A percentile compares a stretch with the other conserved stretches of the same genome.
These are phyloP conservation scores for Fusarium sarcochroum DNA, from an alignment of 2,329 filamentous ascomycete species.

Conservation along the genomic window DNA sequence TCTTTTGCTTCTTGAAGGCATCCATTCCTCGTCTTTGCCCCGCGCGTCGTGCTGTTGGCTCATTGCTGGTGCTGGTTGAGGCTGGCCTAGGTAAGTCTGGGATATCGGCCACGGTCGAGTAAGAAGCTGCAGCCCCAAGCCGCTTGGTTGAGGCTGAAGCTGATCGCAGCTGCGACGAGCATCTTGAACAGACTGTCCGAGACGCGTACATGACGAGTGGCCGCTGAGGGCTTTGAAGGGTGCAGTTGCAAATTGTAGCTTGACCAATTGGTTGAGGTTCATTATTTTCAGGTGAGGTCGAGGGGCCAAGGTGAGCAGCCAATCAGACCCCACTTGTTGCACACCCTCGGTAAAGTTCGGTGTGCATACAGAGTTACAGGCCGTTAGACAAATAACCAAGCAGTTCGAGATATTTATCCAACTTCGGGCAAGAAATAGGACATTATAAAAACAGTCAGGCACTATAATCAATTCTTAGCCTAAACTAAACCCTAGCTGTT, in stretches of 20 bases:
- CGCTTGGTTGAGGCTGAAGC: conserved; percentile 32
- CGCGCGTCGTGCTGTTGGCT: background rate
- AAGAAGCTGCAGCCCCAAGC: conserved; percentile 42
- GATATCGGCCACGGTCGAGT: conserved; percentile 44
- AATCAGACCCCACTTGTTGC: conserved; percentile 26
- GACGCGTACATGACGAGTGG: conserved; percentile 53
- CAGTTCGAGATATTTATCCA: no score
- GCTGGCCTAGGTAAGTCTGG: conserved; percentile 15
- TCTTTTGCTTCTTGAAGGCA: conserved; percentile 19
- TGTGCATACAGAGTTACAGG: conserved; percentile 18
- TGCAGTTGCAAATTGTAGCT: conserved; percentile 22
- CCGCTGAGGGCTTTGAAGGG: conserved; percentile 12
- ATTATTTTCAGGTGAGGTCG: conserved; percentile 44
- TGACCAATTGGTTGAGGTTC: conserved; percentile 18
- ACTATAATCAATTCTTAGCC: no score
- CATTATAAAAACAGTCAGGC: no score
- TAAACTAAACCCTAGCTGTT: no score
- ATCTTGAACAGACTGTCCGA: conserved; percentile 54
- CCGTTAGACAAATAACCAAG: background rate
- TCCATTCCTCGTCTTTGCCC: background rate
- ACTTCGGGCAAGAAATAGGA: no score
- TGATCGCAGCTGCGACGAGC: conserved; percentile 49
- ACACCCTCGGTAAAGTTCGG: conserved; percentile 37
- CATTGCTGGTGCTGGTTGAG: conserved; percentile 18
- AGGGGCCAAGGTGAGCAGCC: conserved; percentile 32